Evolutionary conservation across 345 rosid species (phyloP).

Genomic region (Nasturtium officinale): DNA sequence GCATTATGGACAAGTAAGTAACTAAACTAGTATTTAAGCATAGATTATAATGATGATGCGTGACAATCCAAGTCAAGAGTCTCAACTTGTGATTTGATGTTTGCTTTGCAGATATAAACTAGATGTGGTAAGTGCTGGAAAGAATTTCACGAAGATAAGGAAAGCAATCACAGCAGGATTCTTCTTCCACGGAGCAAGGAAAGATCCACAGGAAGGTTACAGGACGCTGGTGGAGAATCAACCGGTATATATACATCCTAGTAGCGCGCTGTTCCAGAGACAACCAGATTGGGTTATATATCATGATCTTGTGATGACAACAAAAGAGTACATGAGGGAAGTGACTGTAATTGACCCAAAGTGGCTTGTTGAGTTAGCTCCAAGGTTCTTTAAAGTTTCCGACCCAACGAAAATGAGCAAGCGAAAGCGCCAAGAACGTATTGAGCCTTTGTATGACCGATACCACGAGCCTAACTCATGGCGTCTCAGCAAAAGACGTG

Average conservation of each 20-base stretch:
- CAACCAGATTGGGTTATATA: conserved; percentile 97
- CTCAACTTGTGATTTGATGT: conserved; percentile 1
- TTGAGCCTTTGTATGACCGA: conserved; percentile 85
- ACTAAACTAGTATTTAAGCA: neutral
- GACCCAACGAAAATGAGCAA: conserved; percentile 91
- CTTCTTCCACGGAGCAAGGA: conserved; percentile 81
- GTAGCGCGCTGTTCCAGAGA: conserved; percentile 89
- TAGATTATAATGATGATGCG: neutral
- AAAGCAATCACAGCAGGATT: conserved; percentile 92
- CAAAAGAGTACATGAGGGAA: conserved; percentile 90
- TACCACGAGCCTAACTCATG: conserved; percentile 93
- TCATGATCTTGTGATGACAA: conserved; percentile 92
- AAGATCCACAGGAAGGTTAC: conserved; percentile 90
- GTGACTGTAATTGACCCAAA: conserved; percentile 85
- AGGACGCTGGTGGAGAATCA: conserved; percentile 85
- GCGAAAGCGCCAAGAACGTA: conserved; percentile 83
- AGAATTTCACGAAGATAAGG: conserved; percentile 70
- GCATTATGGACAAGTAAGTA: conserved; percentile 88
- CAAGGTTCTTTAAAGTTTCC: conserved; percentile 83
- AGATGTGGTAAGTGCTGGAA: conserved; percentile 82
- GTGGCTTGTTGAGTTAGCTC: conserved; percentile 91
- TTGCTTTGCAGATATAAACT: conserved; percentile 64
- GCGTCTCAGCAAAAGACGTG: conserved; percentile 82
- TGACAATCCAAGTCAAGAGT: conserved; percentile 7
- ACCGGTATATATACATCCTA: conserved; percentile 84